Conservation (phyloP, 495 filamentous ascomycete genomes). For the Talaromyces proteolyticus region DNA sequence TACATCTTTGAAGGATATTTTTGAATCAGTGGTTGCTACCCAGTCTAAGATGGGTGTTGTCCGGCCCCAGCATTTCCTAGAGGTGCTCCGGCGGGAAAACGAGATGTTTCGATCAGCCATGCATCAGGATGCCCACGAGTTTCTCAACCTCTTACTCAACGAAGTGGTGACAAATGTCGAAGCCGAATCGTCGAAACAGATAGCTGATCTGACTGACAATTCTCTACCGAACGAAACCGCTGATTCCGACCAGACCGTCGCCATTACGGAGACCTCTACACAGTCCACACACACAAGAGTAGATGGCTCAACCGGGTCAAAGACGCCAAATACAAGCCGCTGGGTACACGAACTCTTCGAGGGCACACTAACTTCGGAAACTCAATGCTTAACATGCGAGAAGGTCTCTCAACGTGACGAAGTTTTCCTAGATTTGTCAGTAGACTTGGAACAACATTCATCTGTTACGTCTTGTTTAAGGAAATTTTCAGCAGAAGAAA, state of each 20-base stretch:
- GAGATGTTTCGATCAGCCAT: slow-evolving; percentile 96
- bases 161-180: slow-evolving; percentile 94
- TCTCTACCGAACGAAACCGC: slow-evolving; percentile 27
- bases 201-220: no score
- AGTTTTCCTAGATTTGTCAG: slow-evolving; percentile 90
- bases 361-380: slow-evolving; percentile 90
- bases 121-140: slow-evolving; percentile 98
- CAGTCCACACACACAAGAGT: slow-evolving; percentile 32
- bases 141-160: slow-evolving; percentile 91
- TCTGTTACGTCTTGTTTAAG: slow-evolving; percentile 93
- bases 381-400: slow-evolving; percentile 93
- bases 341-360: slow-evolving; percentile 99
- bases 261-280: slow-evolving; percentile 18
- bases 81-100: slow-evolving; percentile 87
- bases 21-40: slow-evolving; percentile 83
- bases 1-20: slow-evolving; percentile 91
- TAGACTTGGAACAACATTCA: slow-evolving; percentile 91
- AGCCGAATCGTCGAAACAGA: slow-evolving; percentile 59
- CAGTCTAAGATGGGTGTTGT: slow-evolving; percentile 80
- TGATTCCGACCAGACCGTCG: slow-evolving; percentile 24
- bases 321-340: slow-evolving; percentile 53
- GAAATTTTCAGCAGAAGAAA: slow-evolving; percentile 96
- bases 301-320: slow-evolving; percentile 38
- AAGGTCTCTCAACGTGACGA: slow-evolving; percentile 93
- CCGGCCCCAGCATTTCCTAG: slow-evolving; percentile 89